Evolutionary conservation across 139 green algal species (phyloP).

Genomic region (Chlorella ohadii): DNA sequence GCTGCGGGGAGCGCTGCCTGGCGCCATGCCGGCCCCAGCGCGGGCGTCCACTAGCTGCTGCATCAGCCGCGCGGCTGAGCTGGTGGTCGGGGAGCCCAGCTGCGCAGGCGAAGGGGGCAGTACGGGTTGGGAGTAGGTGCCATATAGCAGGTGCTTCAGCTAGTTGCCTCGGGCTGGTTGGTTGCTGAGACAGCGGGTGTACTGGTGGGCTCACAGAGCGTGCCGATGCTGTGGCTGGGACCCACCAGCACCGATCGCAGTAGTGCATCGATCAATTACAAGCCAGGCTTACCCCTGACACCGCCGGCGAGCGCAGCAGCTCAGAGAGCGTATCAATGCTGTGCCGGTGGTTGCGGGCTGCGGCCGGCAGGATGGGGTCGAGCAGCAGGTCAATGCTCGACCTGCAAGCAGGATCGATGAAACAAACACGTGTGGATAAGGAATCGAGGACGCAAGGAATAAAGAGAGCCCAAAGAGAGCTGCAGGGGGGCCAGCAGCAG

Average conservation of each 20-base stretch:
- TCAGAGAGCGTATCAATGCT: constrained; percentile 18
- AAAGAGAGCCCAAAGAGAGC: too few species aligned
- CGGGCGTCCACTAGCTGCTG: background rate
- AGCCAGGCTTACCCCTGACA: background rate
- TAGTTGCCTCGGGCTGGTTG: too few species aligned
- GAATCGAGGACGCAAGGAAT: too few species aligned
- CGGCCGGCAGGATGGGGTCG: background rate
- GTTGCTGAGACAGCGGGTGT: too few species aligned
- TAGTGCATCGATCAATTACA: too few species aligned
- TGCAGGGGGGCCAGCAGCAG: too few species aligned
- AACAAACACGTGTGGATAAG: too few species aligned
- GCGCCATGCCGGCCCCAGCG: background rate
- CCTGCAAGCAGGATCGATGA: background rate
- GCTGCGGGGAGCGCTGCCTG: background rate
- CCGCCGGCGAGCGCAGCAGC: background rate
- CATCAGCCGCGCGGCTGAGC: background rate
- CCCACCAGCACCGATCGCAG: too few species aligned
- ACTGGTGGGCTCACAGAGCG: too few species aligned
- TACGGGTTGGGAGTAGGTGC: too few species aligned
- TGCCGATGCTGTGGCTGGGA: background rate
- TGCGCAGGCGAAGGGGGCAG: background rate
- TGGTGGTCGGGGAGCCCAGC: background rate
- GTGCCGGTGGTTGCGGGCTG: background rate
- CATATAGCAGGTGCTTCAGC: too few species aligned
- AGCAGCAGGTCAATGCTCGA: constrained; percentile 30